Base-by-base conservation (phyloP, 140 eudicot species). In the Senecio squalidus region DNA sequence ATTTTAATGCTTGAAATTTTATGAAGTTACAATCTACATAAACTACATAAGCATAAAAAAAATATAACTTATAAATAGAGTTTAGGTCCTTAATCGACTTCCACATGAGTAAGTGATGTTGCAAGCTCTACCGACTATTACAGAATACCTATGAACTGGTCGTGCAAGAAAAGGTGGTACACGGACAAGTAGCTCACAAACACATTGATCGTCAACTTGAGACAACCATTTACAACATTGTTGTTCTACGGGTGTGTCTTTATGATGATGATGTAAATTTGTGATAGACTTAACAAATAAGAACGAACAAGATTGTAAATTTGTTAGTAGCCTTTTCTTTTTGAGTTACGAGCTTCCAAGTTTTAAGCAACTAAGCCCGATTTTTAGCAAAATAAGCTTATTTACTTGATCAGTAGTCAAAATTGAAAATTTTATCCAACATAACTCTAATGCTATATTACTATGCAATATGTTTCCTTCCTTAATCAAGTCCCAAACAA, bases 141-240 rank as follows among this genome's bases (percentile, higher is more conserved):
- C 78, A 5, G 78, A 55, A 62, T 73, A 79, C 55, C 49, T 51
- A 50, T 91, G 98, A 22, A 71, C 66, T n/a, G 92, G 96, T 79
- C 67, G 76, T 24, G 92, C 59, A 18, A 91, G 96, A 58, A 91
- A 86, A 8, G 67, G 64, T 4, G 98, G 96, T 78, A 91, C 70
- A 23, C 26, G 80, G 66, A 79, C 84, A 43, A 91, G 84, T 39
- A 86, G 11, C 24, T 78, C 84, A 74, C 98, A 91, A 5, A 86
- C 95, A 60, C 98, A 92, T 31, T 69, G 77, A 16, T 53, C 48
- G 55, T 82, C 89, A 18, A 86, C 76, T 68, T 69, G 76, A 11
- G 75, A 66, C 62, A 87, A 17, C 98, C 96, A 92, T 45, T 76
- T 76, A 61, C 96, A 92, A 41, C 98, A 86, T 27, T 92, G 81